Evolutionary conservation across 129 eudicot species (phyloP), one percentile per base, ranked within the genome.

Genomic region (Dittrichia graveolens): DNA sequence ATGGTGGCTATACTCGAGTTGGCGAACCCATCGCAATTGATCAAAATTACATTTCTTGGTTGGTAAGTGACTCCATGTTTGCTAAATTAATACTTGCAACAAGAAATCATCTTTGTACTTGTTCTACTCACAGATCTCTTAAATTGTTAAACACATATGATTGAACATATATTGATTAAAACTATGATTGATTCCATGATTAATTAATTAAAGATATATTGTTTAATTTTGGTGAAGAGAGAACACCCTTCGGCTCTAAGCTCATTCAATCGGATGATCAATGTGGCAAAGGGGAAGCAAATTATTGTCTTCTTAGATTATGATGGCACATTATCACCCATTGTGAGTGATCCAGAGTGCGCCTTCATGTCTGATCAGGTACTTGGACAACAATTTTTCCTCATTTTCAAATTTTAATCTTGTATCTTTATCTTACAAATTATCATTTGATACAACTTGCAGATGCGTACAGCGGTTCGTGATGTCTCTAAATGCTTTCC

Each of bases 311-410:
- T 85, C 73, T 42, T 85, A 43, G 90, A 85, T 59, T 85, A 85
- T 14, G 90, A 85, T 65, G 90, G 87, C 12, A 85, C 90, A 15
- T 83, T 85, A 42, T 82, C 90, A 38, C 77, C 83, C 13, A 85
- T 85, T 38, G 90, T 85, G 6, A 78, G 81, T 52, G 81, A 85
- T 67, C 90, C 90, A 18, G 87, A 82, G 7, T 6, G 72, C 9
- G 90, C 90, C 45, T 85, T 71, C 75, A 85, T 85, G 90, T 75
- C 86, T 56, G 77, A 81, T 58, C 78, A 85, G 83, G 89, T 84
- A 80, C 61, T 69, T 60, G 3, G 16, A n/a, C 5, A 35, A 37
- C 13, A 3, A 7, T 59, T 41, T 10, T 11, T 14, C 19, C 24
- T 66, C 55, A 15, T 72, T 45, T 49, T 56, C 10, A 5, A 13